Evolutionary conservation across 768 basidiomycete species (phyloP).

Genomic region (Fistulinella prunicolor): DNA sequence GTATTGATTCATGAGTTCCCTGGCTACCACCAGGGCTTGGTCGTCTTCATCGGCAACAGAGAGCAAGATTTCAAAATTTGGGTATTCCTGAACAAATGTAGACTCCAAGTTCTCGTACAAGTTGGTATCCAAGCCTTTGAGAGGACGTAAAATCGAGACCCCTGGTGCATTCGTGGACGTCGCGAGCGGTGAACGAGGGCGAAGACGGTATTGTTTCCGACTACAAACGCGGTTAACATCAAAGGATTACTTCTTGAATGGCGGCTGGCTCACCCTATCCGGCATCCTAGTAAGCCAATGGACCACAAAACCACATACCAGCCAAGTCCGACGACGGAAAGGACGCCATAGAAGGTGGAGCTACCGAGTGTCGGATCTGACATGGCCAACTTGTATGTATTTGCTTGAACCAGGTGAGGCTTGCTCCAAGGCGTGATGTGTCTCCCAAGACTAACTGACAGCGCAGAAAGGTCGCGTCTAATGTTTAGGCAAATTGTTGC

Average conservation of each 20-base stretch:
- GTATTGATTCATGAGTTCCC: conserved; percentile 74
- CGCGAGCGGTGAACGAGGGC: conserved; percentile 59
- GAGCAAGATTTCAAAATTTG: conserved; percentile 87
- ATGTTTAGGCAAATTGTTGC: too few relatives aligned
- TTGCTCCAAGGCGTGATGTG: too few relatives aligned
- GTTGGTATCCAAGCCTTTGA: conserved; percentile 94
- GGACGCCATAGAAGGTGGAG: conserved; percentile 7
- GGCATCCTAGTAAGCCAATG: conserved; percentile 64
- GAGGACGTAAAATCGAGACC: conserved; percentile 89
- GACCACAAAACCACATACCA: conserved; percentile 68
- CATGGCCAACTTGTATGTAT: too few relatives aligned
- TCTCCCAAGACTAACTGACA: too few relatives aligned
- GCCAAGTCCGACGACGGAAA: conserved; percentile 42
- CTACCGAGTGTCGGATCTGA: conserved; percentile 7
- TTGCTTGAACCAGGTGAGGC: too few relatives aligned
- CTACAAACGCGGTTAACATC: conserved; percentile 39
- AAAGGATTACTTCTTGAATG: background rate
- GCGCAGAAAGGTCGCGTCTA: too few relatives aligned
- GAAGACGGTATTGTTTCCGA: conserved; percentile 68
- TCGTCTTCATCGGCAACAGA: conserved; percentile 88
- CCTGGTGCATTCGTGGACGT: conserved; percentile 65
- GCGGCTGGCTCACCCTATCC: conserved; percentile 57
- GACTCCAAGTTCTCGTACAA: conserved; percentile 96
- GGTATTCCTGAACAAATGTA: conserved; percentile 88
- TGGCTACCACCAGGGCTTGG: conserved; percentile 82